Evolutionary conservation across 768 basidiomycete genomes (phyloP), one percentile per base, ranked within the genome.

Genomic region (Tremella yokohamensis): DNA sequence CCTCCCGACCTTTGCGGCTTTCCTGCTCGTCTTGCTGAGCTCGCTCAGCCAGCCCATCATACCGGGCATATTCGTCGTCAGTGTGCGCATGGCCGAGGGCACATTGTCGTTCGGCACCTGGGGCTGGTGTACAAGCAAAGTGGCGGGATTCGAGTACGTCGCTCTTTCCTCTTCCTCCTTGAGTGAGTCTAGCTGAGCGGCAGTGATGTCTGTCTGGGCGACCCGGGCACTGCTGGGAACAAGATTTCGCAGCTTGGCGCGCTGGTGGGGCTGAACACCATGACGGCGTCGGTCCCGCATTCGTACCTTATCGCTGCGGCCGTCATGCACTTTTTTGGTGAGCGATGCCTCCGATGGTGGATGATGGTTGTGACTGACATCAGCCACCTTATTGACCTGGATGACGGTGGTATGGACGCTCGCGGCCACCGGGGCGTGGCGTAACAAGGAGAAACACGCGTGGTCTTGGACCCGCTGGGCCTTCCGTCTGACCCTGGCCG

Each of bases 81-180:
- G 64, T 1, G 49, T 68, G 1, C 39, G 48, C 22, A 38, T 51
- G 4, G 40, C 47, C 44, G 49, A 40, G 34, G 61, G 49, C 54
- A 54, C 38, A 59, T 64, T 18, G 56, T 6, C 9, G 8, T 16
- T 73, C 12, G 64, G 68, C 11, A 45, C 50, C 7, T 73, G 71
- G 71, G 71, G 71, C 3, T 68, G 69, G 71, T 73, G 68, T 54
- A 22, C 58, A 16, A 45, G 48, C 7, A 62, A 47, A 15, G 52
- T 67, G 3, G 38, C 55, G 1, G 57, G 51, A 50, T 24, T 54
- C 9, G 40, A 29, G 64, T 72, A 44, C 54, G 67, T 59, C 18
- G 51, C 51, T 51, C 49, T 7, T 26, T 51, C 9, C 13, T 11
- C 9, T 50, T 50, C 7, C 49, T 8, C 29, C 25, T 9, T 18